phyloP scores from a whole-genome alignment of 1,284 basidiomycete genomes.

The Exobasidium cylindrosporum region DNA sequence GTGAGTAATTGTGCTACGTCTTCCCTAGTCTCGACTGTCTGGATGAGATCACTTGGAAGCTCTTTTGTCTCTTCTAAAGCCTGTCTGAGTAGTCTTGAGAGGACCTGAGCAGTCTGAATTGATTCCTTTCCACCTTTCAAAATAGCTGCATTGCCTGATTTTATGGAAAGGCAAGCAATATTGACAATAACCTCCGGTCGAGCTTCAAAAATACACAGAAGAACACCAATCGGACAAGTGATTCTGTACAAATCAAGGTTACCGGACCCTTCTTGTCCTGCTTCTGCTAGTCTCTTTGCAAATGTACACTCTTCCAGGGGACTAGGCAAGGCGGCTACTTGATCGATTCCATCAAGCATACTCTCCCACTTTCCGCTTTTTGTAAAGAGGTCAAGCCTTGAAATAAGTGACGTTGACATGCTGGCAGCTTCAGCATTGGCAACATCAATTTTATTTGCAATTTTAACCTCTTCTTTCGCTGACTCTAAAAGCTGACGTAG shows the following conservation, averaged over 20 bases:
- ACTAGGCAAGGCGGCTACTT: constrained; percentile 80
- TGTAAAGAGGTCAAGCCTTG: constrained; percentile 78
- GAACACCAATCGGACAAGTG: constrained; percentile 92
- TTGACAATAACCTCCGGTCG: constrained; percentile 97
- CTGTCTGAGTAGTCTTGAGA: constrained; percentile 65
- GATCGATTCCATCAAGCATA: constrained; percentile 83
- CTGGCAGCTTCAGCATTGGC: constrained; percentile 70
- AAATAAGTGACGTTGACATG: constrained; percentile 76
- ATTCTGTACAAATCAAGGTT: constrained; percentile 84
- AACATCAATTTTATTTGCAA: constrained; percentile 45
- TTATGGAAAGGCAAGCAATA: constrained; percentile 92
- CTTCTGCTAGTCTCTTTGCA: constrained; percentile 73
- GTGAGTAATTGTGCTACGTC: constrained; percentile 83
- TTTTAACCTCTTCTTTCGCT: constrained; percentile 26
- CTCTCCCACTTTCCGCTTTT: constrained; percentile 84
- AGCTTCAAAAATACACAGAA: constrained; percentile 96
- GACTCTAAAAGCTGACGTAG: constrained; percentile 38
- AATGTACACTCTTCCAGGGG: constrained; percentile 85
- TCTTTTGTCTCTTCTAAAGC: constrained; percentile 64
- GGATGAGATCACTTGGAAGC: constrained; percentile 78
- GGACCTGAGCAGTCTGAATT: constrained; percentile 31
- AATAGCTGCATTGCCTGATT: constrained; percentile 69
- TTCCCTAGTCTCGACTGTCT: constrained; percentile 85
- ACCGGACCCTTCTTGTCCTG: constrained; percentile 56
- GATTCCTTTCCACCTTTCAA: constrained; percentile 52